These are phyloP conservation scores for Hydnum rufescens DNA, from an alignment of 768 basidiomycete genomes.

Conservation along the genomic window DNA sequence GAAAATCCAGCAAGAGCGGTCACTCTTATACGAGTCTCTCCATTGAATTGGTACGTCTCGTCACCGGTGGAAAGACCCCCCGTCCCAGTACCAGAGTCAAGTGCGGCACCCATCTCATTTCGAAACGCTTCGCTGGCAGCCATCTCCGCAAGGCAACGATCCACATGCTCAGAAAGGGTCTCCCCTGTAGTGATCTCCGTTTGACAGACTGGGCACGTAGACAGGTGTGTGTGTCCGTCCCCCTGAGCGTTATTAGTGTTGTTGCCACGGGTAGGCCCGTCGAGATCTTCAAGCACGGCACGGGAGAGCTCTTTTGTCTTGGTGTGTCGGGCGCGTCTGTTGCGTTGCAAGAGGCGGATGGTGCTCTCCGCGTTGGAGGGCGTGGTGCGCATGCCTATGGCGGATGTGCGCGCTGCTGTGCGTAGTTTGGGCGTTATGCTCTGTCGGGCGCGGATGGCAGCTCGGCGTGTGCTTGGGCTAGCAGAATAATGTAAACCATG, in stretches of 20 bases:
- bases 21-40: constrained; percentile 26
- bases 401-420: constrained; percentile 10
- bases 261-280: constrained; percentile 10
- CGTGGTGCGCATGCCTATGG: constrained; percentile 12
- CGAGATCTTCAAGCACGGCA: constrained; percentile 33
- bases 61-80: constrained; percentile 17
- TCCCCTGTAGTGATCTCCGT: constrained; percentile 41
- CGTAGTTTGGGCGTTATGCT: constrained; percentile 16
- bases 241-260: constrained; percentile 16
- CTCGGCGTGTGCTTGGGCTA: constrained; percentile 17
- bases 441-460: constrained; percentile 27
- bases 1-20: constrained; percentile 20
- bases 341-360: constrained; percentile 42
- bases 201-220: constrained; percentile 54
- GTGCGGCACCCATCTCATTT: constrained; percentile 24
- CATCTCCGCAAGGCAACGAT: constrained; percentile 42
- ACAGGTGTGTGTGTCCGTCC: too few relatives aligned
- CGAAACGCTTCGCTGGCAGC: constrained; percentile 16
- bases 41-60: constrained; percentile 24
- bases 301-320: constrained; percentile 46
- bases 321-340: constrained; percentile 46
- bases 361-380: constrained; percentile 28
- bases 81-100: too few relatives aligned
- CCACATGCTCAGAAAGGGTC: constrained; percentile 62
- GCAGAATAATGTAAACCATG: too few relatives aligned